Evolutionary conservation across 2,329 filamentous ascomycete genomes (phyloP), one percentile per base, ranked within the genome.

Genomic region (Alternaria hordeiaustralica): DNA sequence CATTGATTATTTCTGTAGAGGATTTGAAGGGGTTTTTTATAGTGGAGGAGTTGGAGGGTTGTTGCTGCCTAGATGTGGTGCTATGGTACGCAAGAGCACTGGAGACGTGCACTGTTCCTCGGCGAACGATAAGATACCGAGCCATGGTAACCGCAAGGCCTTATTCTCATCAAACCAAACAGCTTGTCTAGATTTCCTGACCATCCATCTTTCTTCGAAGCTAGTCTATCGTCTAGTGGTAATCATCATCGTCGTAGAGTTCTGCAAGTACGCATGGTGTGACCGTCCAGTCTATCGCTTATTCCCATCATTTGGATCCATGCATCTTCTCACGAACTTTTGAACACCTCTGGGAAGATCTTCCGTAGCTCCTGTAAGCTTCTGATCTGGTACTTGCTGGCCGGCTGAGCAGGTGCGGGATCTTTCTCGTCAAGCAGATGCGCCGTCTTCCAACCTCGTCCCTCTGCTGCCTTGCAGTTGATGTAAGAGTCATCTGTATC

Each of bases 341-440:
- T 96, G 85, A 99, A 97, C 66, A 97, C 88, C 61, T 96, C 89
- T 0, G 96, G 94, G 70, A 95, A 98, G 11, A 92, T 80, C 0
- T 82, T 82, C 49, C 92, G 88, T 61, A 99, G 82, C 75, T 98
- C 92, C 67, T 92, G 85, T 26, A 99, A 82, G 74, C 89, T 87
- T 47, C 87, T 85, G 68, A 99, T 92, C 76, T 94, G 90, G 78
- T 92, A 88, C 72, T 92, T 87, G 41, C 90, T 90, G 5, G 91
- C 90, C 63, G 87, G 88, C 6, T 84, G 85, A 21, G 81, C 79
- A 2, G 94, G 94, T 10, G 86, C 78, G 15, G 87, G 82, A 33
- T 93, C 84, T 7, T 87, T 87, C 36, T 92, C 89, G 77, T 98
- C 96, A 6, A 98, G 89, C 21, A 97, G 86, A 80, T 98, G 96